Evolutionary conservation across 2,329 filamentous ascomycete genomes (phyloP).

Genomic region (Ophiosphaerella korrae): DNA sequence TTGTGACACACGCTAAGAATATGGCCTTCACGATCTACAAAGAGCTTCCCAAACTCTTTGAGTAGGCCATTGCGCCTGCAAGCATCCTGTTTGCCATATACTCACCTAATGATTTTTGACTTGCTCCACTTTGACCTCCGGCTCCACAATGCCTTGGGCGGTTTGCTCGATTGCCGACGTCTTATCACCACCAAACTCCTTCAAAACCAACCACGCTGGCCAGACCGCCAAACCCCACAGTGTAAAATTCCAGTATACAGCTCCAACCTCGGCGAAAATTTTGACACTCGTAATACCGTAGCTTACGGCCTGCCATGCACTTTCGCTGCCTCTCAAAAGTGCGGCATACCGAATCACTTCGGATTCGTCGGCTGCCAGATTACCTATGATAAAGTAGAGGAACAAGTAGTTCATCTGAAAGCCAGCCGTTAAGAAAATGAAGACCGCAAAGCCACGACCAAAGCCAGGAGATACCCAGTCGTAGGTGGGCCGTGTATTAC

Average conservation of each 20-base stretch:
- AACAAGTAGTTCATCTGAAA: constrained; percentile 79
- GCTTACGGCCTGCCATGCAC: constrained; percentile 73
- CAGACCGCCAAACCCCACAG: constrained; percentile 68
- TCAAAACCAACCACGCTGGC: constrained; percentile 71
- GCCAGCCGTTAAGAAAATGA: constrained; percentile 68
- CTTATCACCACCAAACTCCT: constrained; percentile 55
- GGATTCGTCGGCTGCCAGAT: constrained; percentile 64
- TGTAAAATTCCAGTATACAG: constrained; percentile 72
- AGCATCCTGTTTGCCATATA: no score
- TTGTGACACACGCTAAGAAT: no score
- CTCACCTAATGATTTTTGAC: background rate
- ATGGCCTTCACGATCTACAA: no score
- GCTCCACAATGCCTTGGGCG: constrained; percentile 5
- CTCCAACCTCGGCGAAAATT: constrained; percentile 68
- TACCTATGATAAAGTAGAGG: constrained; percentile 73
- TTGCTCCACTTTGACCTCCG: constrained; percentile 10
- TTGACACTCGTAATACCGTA: constrained; percentile 69
- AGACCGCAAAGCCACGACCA: constrained; percentile 68
- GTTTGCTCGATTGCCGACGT: constrained; percentile 16
- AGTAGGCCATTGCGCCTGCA: no score
- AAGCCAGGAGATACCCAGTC: constrained; percentile 71
- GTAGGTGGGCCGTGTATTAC: constrained; percentile 61
- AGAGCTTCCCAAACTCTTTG: no score
- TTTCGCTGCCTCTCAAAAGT: constrained; percentile 71
- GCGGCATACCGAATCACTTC: constrained; percentile 72